phyloP scores from a whole-genome alignment of 2,329 filamentous ascomycete species.

The Paraconiothyrium sp. region DNA sequence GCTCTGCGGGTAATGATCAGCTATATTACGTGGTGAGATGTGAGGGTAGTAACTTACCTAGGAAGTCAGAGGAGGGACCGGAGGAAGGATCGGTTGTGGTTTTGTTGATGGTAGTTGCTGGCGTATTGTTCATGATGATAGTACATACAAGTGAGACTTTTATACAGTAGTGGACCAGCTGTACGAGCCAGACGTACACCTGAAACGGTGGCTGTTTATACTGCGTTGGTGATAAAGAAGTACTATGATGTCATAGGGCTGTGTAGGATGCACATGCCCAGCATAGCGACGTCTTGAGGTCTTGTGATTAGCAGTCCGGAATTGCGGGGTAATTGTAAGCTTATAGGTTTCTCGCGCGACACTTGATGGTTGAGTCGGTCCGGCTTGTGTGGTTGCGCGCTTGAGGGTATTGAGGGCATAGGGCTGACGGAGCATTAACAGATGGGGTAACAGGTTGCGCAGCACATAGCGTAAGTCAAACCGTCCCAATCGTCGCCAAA shows the following conservation, averaged over 20 bases:
- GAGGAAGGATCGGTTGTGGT: neutral
- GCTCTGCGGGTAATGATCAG: neutral
- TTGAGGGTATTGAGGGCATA: neutral
- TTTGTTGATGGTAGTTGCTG: conserved; percentile 5
- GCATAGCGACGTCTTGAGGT: neutral
- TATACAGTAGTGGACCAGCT: neutral
- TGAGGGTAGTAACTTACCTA: neutral
- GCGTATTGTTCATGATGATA: conserved; percentile 1
- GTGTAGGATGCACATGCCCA: conserved; percentile 1
- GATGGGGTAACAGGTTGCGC: neutral
- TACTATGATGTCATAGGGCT: conserved; percentile 5
- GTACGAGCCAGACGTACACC: neutral
- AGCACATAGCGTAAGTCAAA: neutral
- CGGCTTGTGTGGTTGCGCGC: neutral
- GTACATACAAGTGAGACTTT: too few relatives aligned
- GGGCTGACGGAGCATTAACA: neutral
- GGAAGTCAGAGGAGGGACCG: neutral
- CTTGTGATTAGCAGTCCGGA: neutral
- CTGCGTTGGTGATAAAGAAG: neutral
- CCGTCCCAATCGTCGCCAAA: neutral
- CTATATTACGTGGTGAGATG: neutral
- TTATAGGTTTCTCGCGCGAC: neutral
- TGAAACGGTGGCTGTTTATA: neutral
- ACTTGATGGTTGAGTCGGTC: neutral
- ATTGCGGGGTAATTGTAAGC: conserved; percentile 5